Base-by-base conservation (phyloP, 768 basidiomycete genomes). In the Chalciporus pseudorubinellus region DNA sequence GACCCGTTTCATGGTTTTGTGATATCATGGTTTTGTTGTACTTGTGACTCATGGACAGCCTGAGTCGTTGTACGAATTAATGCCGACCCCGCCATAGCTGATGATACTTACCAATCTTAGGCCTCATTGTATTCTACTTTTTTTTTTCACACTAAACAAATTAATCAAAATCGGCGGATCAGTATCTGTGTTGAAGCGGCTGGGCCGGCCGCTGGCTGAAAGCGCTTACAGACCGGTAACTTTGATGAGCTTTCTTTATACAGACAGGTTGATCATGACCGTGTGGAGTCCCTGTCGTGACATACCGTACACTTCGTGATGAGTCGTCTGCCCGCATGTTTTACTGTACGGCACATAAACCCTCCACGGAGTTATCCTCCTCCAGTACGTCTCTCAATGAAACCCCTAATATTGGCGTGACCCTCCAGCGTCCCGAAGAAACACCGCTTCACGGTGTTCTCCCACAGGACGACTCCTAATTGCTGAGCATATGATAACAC, bases 401-500 rank as follows among this genome's bases (percentile, higher is more conserved):
- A 91, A 12, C 79, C 83, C 63, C 83, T 80, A 64, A 92, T 87
- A 59, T 85, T 87, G 31, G 80, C 73, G 66, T 92, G 89, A 3
- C 88, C 89, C 45, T 88, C 89, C 49, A 84, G 59, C 57, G 77
- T 88, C 21, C 83, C 89, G 71, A 95, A 93, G 75, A 95, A 91
- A 70, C 83, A 87, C 51, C 89, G 78, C 62, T 84, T 84, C 21
- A 74, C 63, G 20, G 78, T 53, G 64, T 79, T 91, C 70, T 94
- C 90, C 90, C 92, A 93, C 42, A 95, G 55, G 13, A 95, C 85
- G 29, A 90, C 85, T 52, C 80, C 84, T 34, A 95, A 72, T 68
- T 92, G 82, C 62, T 80, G 84, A 31, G 94, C 93, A 58, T 97
- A 95, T 57, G 87, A 80, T 31, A 89, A 73, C 7, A 94, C 92